phyloP scores from a whole-genome alignment of 2,329 filamentous ascomycete species.

The Ophiostoma montium region DNA sequence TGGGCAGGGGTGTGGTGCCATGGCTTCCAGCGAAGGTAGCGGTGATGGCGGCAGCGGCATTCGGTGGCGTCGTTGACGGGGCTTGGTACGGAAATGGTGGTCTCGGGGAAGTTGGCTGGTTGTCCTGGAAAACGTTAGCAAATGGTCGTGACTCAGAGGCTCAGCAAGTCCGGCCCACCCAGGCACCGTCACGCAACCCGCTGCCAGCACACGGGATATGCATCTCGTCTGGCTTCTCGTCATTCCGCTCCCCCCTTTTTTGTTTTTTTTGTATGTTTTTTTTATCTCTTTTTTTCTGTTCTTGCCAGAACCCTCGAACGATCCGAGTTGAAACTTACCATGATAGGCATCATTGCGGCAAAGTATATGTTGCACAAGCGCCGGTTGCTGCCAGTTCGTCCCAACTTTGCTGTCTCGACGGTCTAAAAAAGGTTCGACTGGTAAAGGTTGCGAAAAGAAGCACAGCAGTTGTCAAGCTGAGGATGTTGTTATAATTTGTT shows the following conservation, averaged over 20 bases:
- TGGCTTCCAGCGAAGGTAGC: too few relatives aligned
- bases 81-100: slow-evolving; percentile 53
- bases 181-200: too few relatives aligned
- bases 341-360: slow-evolving; percentile 20
- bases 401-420: not conserved
- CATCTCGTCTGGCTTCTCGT: too few relatives aligned
- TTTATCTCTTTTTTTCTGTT: not conserved
- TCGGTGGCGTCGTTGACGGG: slow-evolving; percentile 43
- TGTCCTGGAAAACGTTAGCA: slow-evolving; percentile 33
- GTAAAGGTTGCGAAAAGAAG: too few relatives aligned
- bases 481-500: too few relatives aligned
- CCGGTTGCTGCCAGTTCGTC: too few relatives aligned
- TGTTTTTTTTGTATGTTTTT: not conserved
- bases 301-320: not conserved
- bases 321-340: slow-evolving; percentile 8
- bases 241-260: too few relatives aligned
- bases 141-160: slow-evolving; percentile 1
- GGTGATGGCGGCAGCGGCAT: too few relatives aligned
- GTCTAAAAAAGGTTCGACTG: not conserved
- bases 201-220: not conserved
- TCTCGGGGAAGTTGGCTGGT: slow-evolving; percentile 43
- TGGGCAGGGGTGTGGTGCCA: slow-evolving; percentile 1
- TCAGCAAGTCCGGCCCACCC: not conserved
- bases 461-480: too few relatives aligned
- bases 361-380: not conserved